Evolutionary conservation across 108 stramenopile genomes (phyloP).

Genomic region (Skeletonema menzelii): DNA sequence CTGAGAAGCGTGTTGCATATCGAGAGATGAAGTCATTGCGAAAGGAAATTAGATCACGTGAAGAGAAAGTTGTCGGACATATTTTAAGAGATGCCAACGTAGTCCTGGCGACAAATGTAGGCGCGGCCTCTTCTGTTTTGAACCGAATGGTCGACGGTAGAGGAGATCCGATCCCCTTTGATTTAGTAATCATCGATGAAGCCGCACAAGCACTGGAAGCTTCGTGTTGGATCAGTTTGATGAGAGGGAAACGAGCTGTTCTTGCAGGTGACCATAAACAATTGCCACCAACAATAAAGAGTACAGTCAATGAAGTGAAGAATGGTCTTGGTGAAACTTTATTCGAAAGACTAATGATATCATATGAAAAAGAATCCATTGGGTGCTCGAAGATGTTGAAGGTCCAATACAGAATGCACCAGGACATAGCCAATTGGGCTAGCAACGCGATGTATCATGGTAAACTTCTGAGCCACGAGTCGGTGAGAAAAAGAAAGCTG

Average conservation of each 20-base stretch:
- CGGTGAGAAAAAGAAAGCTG: conserved; percentile 57
- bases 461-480: conserved; percentile 61
- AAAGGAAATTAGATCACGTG: conserved; percentile 86
- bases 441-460: conserved; percentile 88
- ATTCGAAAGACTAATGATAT: conserved; percentile 92
- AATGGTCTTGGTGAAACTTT: conserved; percentile 84
- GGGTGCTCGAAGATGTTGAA: conserved; percentile 82
- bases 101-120: conserved; percentile 89
- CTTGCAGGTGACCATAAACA: conserved; percentile 91
- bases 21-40: conserved; percentile 75
- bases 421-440: conserved; percentile 92
- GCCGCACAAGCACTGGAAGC: conserved; percentile 97
- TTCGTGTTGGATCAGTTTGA: conserved; percentile 78
- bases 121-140: conserved; percentile 62
- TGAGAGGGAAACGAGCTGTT: not conserved
- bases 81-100: conserved; percentile 80
- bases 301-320: conserved; percentile 49
- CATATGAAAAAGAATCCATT: conserved; percentile 43
- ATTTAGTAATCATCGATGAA: conserved; percentile 98
- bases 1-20: conserved; percentile 64
- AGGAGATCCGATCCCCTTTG: conserved; percentile 75
- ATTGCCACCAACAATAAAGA: conserved; percentile 94
- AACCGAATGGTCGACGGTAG: conserved; percentile 53
- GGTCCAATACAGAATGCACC: conserved; percentile 98
- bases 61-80: conserved; percentile 86